Evolutionary conservation across 1,284 basidiomycete species (phyloP).

Genomic region (Trametes polyzona): DNA sequence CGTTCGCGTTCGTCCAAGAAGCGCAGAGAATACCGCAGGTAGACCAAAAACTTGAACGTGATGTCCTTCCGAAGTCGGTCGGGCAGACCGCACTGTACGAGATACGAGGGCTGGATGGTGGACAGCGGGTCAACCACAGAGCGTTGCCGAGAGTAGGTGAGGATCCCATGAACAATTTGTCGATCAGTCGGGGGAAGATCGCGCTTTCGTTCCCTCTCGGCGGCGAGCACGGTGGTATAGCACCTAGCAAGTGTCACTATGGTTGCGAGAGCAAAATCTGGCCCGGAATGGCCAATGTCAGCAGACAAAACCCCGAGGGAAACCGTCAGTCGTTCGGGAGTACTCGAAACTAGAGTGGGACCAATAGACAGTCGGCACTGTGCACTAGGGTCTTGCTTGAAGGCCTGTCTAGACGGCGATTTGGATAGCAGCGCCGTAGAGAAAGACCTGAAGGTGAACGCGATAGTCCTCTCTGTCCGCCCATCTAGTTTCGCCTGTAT

Average conservation of each 20-base stretch:
- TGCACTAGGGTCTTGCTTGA: slow-evolving; percentile 8
- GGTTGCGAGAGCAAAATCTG: slow-evolving; percentile 24
- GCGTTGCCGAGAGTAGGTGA: slow-evolving; percentile 52
- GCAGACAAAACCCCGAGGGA: slow-evolving; percentile 20
- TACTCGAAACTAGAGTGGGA: slow-evolving; percentile 6
- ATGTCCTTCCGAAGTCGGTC: slow-evolving; percentile 64
- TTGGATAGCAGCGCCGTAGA: slow-evolving; percentile 9
- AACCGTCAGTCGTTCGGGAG: neutral
- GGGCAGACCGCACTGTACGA: slow-evolving; percentile 74
- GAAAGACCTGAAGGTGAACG: slow-evolving; percentile 10
- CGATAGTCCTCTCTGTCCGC: neutral
- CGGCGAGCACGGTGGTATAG: neutral
- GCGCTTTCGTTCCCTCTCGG: neutral
- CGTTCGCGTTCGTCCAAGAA: slow-evolving; percentile 34
- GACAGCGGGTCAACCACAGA: slow-evolving; percentile 73
- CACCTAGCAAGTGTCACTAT: slow-evolving; percentile 9
- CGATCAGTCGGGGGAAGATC: slow-evolving; percentile 21
- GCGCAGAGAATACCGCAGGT: slow-evolving; percentile 64
- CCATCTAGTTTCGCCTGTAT: neutral
- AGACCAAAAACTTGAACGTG: slow-evolving; percentile 71
- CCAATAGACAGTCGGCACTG: slow-evolving; percentile 19
- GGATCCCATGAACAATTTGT: slow-evolving; percentile 48
- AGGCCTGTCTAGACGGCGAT: slow-evolving; percentile 2
- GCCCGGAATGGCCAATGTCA: slow-evolving; percentile 25
- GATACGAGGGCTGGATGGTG: slow-evolving; percentile 77